Percentiles rank a stretch among this genome's conserved stretches.
phyloP scores from a whole-genome alignment of 2,329 filamentous ascomycete species.

The Xylaria sp. region DNA sequence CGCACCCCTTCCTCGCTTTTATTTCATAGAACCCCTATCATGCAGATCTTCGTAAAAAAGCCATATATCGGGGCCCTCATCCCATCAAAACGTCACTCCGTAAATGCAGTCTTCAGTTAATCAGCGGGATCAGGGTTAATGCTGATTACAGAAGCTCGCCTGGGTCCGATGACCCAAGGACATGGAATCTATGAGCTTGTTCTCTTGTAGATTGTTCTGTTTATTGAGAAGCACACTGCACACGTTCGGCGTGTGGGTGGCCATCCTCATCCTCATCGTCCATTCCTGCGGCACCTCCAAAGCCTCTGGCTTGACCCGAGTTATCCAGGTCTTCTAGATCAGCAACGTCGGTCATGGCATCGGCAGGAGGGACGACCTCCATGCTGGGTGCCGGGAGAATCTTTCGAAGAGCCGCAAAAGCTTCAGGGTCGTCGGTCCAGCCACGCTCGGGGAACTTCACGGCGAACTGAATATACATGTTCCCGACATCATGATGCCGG shows the following conservation, averaged over 20 bases:
- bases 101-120: constrained; percentile 43
- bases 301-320: constrained; percentile 73
- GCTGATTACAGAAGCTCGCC: constrained; percentile 33
- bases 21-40: constrained; percentile 37
- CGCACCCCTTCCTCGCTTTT: constrained; percentile 29
- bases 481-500: constrained; percentile 93
- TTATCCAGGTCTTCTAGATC: constrained; percentile 86
- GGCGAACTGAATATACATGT: constrained; percentile 96
- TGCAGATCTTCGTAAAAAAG: constrained; percentile 39
- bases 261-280: constrained; percentile 84
- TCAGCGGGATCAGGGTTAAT: constrained; percentile 7
- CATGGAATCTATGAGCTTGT: constrained; percentile 25
- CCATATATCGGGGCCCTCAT: constrained; percentile 42
- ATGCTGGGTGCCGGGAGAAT: constrained; percentile 79
- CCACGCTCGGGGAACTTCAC: constrained; percentile 94
- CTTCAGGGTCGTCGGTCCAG: constrained; percentile 72
- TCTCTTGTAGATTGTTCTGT: constrained; percentile 6
- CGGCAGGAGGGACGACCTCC: constrained; percentile 74
- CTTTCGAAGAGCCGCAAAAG: constrained; percentile 82
- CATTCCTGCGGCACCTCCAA: constrained; percentile 70
- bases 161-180: constrained; percentile 15
- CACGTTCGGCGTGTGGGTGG: constrained; percentile 78
- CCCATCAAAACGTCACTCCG: constrained; percentile 46
- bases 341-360: constrained; percentile 92
- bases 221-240: constrained; percentile 90